Conservation (phyloP, 495 filamentous ascomycete species). For the Penicillium ochrochloron region DNA sequence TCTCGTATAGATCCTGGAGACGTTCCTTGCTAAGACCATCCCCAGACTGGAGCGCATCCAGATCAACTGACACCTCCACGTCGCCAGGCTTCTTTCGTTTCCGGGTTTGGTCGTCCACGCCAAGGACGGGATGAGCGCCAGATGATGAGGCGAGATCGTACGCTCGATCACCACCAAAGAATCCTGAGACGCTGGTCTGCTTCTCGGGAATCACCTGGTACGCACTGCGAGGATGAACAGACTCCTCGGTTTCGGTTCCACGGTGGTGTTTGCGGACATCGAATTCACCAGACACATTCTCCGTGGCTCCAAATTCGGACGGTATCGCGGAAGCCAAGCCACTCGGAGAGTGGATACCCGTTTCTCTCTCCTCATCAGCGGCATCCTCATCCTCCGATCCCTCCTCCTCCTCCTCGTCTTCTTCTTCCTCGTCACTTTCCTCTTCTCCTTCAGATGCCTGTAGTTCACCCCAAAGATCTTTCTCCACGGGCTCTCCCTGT, state of each 20-base stretch:
- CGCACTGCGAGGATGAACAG: slow-evolving; percentile 69
- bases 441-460: slow-evolving; percentile 83
- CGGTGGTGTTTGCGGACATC: slow-evolving; percentile 86
- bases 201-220: slow-evolving; percentile 92
- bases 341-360: slow-evolving; percentile 73
- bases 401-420: slow-evolving; percentile 74
- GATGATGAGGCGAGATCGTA: slow-evolving; percentile 75
- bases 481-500: slow-evolving; percentile 82
- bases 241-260: slow-evolving; percentile 89
- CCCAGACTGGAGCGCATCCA: slow-evolving; percentile 69
- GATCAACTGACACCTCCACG: slow-evolving; percentile 88
- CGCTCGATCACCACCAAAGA: slow-evolving; percentile 91
- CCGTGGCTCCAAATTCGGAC: slow-evolving; percentile 72
- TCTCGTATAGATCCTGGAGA: slow-evolving; percentile 75
- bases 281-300: slow-evolving; percentile 82
- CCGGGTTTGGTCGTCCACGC: slow-evolving; percentile 75
- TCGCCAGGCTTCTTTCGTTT: slow-evolving; percentile 96
- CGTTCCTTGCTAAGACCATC: slow-evolving; percentile 74
- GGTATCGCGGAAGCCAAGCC: slow-evolving; percentile 80
- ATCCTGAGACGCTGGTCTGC: slow-evolving; percentile 79
- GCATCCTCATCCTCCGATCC: slow-evolving; percentile 73
- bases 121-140: slow-evolving; percentile 69
- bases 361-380: slow-evolving; percentile 65
- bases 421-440: slow-evolving; percentile 69
- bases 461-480: slow-evolving; percentile 91